Percentiles rank a stretch among this genome's conserved stretches.
phyloP scores from a whole-genome alignment of 768 basidiomycete species.

The Tephrocybe sp. region DNA sequence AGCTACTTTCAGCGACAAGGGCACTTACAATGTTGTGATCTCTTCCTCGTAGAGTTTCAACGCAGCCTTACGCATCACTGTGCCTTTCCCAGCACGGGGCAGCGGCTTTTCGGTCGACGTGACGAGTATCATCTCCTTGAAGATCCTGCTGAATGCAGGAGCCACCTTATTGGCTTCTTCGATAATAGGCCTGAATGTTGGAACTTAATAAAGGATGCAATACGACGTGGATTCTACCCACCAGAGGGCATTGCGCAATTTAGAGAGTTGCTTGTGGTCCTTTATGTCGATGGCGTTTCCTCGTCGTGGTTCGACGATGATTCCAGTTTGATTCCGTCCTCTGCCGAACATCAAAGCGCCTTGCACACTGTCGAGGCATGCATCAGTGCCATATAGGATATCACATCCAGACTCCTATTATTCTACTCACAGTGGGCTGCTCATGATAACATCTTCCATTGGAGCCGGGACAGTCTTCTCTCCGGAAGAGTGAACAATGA shows the following conservation, averaged over 20 bases:
- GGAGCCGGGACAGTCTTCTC: constrained; percentile 33
- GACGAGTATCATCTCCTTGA: constrained; percentile 37
- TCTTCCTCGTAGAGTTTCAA: constrained; percentile 36
- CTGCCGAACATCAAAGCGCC: constrained; percentile 42
- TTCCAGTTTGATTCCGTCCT: constrained; percentile 28
- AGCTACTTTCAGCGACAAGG: not conserved
- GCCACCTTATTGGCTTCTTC: constrained; percentile 37
- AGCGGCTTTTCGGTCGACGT: constrained; percentile 38
- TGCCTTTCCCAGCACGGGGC: constrained; percentile 42
- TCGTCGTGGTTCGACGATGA: constrained; percentile 28
- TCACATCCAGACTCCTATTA: no score
- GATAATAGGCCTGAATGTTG: constrained; percentile 28
- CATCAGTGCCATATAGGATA: not conserved
- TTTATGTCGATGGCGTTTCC: not conserved
- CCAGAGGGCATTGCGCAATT: not conserved
- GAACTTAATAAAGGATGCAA: not conserved
- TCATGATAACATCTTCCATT: constrained; percentile 22
- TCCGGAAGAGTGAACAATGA: constrained; percentile 28
- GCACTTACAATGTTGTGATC: constrained; percentile 35
- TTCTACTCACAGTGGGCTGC: constrained; percentile 23
- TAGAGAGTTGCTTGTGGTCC: not conserved
- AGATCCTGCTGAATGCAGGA: not conserved
- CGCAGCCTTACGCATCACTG: constrained; percentile 39
- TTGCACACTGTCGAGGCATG: constrained; percentile 20
- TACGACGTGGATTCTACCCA: not conserved